Evolutionary conservation across 2,329 filamentous ascomycete species (phyloP).

Genomic region (Monilinia fructigena): DNA sequence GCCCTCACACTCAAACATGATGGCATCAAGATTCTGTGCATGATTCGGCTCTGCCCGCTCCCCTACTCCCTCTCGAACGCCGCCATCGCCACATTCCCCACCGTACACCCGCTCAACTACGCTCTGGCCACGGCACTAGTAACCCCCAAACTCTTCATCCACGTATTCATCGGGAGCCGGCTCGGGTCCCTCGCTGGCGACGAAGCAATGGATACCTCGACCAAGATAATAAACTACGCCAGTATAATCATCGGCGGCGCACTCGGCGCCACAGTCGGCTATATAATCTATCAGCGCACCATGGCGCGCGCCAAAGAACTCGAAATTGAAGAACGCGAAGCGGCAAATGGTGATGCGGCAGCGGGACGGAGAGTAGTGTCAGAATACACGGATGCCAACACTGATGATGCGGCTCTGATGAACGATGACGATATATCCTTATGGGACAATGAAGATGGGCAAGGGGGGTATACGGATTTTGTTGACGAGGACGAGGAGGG

Average conservation of each 20-base stretch:
- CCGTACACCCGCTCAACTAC: slow-evolving; percentile 73
- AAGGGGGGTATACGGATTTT: slow-evolving; percentile 35
- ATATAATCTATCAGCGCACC: slow-evolving; percentile 76
- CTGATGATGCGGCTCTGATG: slow-evolving; percentile 36
- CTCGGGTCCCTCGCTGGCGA: slow-evolving; percentile 78
- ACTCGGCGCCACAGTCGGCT: slow-evolving; percentile 74
- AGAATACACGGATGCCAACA: slow-evolving; percentile 32
- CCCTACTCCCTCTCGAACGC: slow-evolving; percentile 94
- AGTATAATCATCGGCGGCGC: slow-evolving; percentile 71
- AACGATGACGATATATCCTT: slow-evolving; percentile 40
- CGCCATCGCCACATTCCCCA: slow-evolving; percentile 90
- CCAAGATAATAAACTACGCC: slow-evolving; percentile 79
- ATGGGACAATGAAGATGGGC: slow-evolving; percentile 36
- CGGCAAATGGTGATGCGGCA: slow-evolving; percentile 24
- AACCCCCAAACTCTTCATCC: slow-evolving; percentile 82
- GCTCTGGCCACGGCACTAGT: slow-evolving; percentile 78
- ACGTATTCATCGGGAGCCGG: slow-evolving; percentile 86
- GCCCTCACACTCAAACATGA: slow-evolving; percentile 86
- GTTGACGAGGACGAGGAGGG: slow-evolving; percentile 36
- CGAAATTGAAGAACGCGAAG: slow-evolving; percentile 40
- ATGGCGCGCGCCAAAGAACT: slow-evolving; percentile 62
- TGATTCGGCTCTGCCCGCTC: slow-evolving; percentile 88
- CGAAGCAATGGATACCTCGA: slow-evolving; percentile 75
- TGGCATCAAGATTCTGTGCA: slow-evolving; percentile 81
- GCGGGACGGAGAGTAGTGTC: slow-evolving; percentile 9